Conservation (phyloP, 495 filamentous ascomycete genomes). For the Aspergillus heteromorphus region DNA sequence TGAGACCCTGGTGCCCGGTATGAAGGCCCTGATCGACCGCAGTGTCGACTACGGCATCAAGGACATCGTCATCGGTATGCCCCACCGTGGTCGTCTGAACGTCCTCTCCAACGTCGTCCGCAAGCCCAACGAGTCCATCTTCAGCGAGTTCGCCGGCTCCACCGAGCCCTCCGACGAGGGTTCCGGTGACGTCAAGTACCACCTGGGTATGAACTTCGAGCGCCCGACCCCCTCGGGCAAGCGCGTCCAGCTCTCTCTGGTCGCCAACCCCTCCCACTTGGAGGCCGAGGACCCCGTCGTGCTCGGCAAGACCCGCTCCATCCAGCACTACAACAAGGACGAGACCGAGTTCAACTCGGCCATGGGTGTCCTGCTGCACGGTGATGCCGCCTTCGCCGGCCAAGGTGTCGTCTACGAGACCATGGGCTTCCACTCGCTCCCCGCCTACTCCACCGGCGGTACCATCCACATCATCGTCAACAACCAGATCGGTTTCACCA, state of each 20-base stretch:
- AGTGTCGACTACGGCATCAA: constrained; percentile 98
- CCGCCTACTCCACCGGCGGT: constrained; percentile 92
- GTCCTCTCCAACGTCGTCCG: constrained; percentile 97
- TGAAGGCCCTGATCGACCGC: constrained; percentile 98
- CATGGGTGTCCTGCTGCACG: constrained; percentile 93
- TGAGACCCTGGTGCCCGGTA: constrained; percentile 92
- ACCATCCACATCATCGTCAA: constrained; percentile 97
- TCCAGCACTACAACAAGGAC: constrained; percentile 98
- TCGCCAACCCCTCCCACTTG: constrained; percentile 97
- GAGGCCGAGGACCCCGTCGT: constrained; percentile 98
- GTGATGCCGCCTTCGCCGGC: constrained; percentile 92
- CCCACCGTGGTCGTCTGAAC: constrained; percentile 96
- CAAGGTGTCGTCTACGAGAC: constrained; percentile 98
- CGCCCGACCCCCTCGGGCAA: constrained; percentile 96
- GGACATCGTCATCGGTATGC: constrained; percentile 99
- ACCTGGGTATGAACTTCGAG: constrained; percentile 99
- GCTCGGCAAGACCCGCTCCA: constrained; percentile 92
- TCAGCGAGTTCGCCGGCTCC: constrained; percentile 93
- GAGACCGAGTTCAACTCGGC: constrained; percentile 80
- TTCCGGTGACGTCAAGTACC: constrained; percentile 98
- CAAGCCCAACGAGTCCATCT: constrained; percentile 99
- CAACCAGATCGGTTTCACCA: constrained; percentile 99
- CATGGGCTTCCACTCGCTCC: constrained; percentile 92
- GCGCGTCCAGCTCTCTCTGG: constrained; percentile 94
- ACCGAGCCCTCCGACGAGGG: constrained; percentile 88